Percentiles rank a stretch among this genome's conserved stretches.
Evolutionary conservation across 1,139 yeast genomes (phyloP).

Genomic region (Zygoascus hellenicus): DNA sequence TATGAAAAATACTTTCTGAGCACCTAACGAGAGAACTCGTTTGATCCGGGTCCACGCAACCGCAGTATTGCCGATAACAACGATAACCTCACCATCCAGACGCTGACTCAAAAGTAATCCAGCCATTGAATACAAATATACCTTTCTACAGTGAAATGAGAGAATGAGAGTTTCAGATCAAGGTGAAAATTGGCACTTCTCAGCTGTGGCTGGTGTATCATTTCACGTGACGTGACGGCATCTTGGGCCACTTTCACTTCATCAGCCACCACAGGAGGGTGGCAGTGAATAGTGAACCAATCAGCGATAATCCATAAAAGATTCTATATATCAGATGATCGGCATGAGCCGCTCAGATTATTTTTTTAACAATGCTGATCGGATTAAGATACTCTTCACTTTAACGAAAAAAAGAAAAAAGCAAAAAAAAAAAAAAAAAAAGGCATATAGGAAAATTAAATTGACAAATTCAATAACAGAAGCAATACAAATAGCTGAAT

Average conservation of each 20-base stretch:
- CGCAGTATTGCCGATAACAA: conserved; percentile 55
- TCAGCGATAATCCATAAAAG: no score
- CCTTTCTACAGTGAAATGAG: neutral
- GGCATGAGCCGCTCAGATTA: no score
- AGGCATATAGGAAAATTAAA: no score
- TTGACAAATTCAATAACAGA: no score
- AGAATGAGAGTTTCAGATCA: neutral
- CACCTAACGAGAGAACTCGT: conserved; percentile 51
- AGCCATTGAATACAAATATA: conserved; percentile 8
- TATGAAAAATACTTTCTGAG: conserved; percentile 47
- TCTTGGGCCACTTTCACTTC: neutral
- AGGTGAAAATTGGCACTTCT: neutral
- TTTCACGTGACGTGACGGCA: conserved; percentile 16
- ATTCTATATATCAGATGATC: no score
- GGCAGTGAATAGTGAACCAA: conserved; percentile 1
- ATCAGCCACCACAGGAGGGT: neutral
- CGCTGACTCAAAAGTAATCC: conserved; percentile 47
- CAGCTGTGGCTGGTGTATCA: conserved; percentile 9
- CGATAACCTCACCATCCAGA: conserved; percentile 49
- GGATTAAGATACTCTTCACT: no score
- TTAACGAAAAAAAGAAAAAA: no score
- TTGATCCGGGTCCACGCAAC: conserved; percentile 48
- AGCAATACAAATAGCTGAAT: no score
- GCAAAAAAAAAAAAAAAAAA: no score
- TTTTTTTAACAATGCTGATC: no score